Base-by-base conservation (phyloP, 768 basidiomycete species). In the Suillus brevipes region DNA sequence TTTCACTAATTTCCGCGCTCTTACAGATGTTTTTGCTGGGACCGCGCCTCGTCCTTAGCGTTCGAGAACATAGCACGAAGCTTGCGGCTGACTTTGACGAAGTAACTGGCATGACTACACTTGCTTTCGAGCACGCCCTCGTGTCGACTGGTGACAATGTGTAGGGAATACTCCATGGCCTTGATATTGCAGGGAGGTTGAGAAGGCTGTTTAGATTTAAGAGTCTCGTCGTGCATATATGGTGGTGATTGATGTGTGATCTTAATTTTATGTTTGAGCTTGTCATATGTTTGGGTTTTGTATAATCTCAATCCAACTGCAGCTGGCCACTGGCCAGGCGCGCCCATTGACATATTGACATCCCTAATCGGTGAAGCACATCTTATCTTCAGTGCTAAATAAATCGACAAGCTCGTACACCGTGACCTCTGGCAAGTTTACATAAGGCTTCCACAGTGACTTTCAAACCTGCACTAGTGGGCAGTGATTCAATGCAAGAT, bases 401-500 rank as follows among this genome's bases (percentile, higher is more conserved):
- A 40, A 14, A 40, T 13, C 5, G 14, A 40, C 38, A 40, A 13
- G 38, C 38, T 40, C 5, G 38, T 40, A 40, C n/a, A n/a, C n/a
- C n/a, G n/a, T n/a, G n/a, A n/a, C 43, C 25, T 50, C 14, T 25
- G 6, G 6, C 23, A 50, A 14, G 47, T 23, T 37, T 37, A 60
- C n/a, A 34, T 57, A 20, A 56, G 20, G 13, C 55, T 14, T 37
- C 34, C 13, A 36, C 34, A 36, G 20, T n/a, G 12, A 53, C 52
- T 31, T 12, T 50, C 57, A 45, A 45, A 45, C 43, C 20, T 10
- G 43, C 28, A 1, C n/a, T n/a, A n/a, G n/a, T n/a, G n/a, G n/a
- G n/a, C n/a, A n/a, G n/a, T n/a, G n/a, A 43, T 6, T 50, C 25
- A 60, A 60, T 60, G 59, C 31, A n/a, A 42, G 31, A 82, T 82